Conservation (phyloP, 73 alveolate species). For the Symbiodinium pilosum region DNA sequence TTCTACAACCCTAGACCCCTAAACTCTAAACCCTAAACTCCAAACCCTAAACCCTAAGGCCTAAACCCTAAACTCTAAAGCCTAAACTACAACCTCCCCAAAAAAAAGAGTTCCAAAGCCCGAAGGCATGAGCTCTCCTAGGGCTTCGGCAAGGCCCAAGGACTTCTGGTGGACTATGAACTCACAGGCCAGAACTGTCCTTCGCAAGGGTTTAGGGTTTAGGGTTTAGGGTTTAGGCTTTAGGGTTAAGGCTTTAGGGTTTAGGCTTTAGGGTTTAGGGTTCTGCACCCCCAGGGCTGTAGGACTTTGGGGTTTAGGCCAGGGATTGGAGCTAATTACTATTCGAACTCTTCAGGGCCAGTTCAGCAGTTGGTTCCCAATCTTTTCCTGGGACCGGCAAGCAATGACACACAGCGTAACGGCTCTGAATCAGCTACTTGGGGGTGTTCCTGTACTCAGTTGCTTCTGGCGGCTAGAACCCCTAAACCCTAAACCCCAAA, state of each 20-base stretch:
- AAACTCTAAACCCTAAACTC: background rate
- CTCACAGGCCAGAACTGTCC: conserved; percentile 92
- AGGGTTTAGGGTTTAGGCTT: background rate
- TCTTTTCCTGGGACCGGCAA: too few relatives aligned
- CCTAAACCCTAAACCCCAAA: too few relatives aligned
- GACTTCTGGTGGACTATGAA: conserved; percentile 77
- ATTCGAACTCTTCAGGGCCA: too few relatives aligned
- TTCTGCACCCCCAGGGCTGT: background rate
- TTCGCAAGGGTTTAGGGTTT: background rate
- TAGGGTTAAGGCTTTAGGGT: background rate
- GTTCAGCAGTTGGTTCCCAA: too few relatives aligned
- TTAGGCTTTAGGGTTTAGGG: background rate
- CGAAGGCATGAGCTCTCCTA: background rate
- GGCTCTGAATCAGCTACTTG: too few relatives aligned
- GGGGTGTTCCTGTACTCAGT: too few relatives aligned
- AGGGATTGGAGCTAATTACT: too few relatives aligned
- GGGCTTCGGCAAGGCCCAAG: conserved; percentile 41
- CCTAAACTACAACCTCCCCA: background rate
- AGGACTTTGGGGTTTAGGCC: background rate
- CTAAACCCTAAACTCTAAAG: background rate
- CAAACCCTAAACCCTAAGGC: background rate
- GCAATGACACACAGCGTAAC: too few relatives aligned
- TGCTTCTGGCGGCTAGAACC: too few relatives aligned
- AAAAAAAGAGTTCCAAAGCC: too few relatives aligned
- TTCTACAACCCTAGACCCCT: too few relatives aligned